phyloP scores from a whole-genome alignment of 164 flowering plant genomes.

The Kingdonia uniflora region DNA sequence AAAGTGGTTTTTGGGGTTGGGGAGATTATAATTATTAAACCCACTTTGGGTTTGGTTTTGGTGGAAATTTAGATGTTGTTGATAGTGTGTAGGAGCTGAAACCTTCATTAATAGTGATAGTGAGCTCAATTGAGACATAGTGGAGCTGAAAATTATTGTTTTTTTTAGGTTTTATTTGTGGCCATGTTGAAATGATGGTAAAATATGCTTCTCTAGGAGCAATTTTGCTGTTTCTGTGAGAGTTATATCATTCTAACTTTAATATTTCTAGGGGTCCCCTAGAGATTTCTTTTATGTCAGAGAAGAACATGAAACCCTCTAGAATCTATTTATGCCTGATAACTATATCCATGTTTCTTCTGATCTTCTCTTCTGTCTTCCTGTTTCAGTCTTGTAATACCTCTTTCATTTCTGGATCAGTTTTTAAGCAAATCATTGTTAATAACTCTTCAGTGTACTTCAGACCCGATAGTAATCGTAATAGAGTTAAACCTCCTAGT shows the following conservation, averaged over 20 bases:
- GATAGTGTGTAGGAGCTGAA: not conserved
- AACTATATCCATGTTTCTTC: conserved; percentile 34
- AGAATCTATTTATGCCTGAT: conserved; percentile 38
- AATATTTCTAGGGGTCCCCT: conserved; percentile 5
- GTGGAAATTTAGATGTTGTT: not conserved
- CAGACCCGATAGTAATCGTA: conserved; percentile 15
- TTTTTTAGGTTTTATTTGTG: no score
- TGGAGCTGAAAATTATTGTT: not conserved
- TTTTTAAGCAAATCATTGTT: conserved; percentile 32
- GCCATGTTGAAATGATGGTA: not conserved
- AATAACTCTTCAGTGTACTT: conserved; percentile 33
- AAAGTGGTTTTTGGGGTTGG: no score
- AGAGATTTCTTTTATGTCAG: conserved; percentile 31
- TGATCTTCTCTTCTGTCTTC: conserved; percentile 42
- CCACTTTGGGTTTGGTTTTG: not conserved
- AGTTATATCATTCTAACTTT: not conserved
- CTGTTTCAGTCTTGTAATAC: conserved; percentile 28
- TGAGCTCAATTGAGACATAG: not conserved
- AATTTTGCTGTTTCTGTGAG: not conserved
- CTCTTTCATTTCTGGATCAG: conserved; percentile 33
- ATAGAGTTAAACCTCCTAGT: conserved; percentile 7
- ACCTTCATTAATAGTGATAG: not conserved
- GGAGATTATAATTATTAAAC: no score
- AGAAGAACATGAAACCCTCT: conserved; percentile 38
- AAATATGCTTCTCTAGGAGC: not conserved